Percentiles rank a stretch among this genome's conserved stretches.
These are phyloP conservation scores for Acanthamoeba triangularis DNA, from an alignment of 208 protist species.

Conservation along the genomic window DNA sequence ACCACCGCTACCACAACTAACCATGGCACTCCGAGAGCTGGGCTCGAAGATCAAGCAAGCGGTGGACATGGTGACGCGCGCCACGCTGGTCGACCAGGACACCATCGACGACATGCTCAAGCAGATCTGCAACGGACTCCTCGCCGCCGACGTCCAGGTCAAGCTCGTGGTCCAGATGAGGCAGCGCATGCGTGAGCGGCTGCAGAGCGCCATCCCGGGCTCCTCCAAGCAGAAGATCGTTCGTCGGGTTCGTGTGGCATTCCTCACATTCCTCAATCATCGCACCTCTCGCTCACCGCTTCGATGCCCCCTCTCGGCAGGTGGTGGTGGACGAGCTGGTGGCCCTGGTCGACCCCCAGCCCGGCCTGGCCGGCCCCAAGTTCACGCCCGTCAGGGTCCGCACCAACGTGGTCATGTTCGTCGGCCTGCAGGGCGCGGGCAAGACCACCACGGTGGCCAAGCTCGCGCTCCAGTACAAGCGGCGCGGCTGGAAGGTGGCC, in stretches of 20 bases:
- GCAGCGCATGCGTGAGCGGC: slow-evolving; percentile 96
- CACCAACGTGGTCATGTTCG: slow-evolving; percentile 99
- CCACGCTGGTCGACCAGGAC: slow-evolving; percentile 52
- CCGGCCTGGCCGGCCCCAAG: slow-evolving; percentile 94
- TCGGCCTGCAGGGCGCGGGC: slow-evolving; percentile 97
- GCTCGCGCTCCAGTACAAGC: slow-evolving; percentile 88
- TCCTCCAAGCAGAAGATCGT: slow-evolving; percentile 93
- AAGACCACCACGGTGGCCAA: slow-evolving; percentile 99
- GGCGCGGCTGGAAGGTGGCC: slow-evolving; percentile 96
- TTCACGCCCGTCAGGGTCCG: slow-evolving; percentile 95
- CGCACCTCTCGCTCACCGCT: no score
- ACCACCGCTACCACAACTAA: background rate
- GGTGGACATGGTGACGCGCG: background rate
- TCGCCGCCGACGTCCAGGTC: slow-evolving; percentile 98
- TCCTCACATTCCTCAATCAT: no score
- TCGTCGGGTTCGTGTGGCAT: background rate
- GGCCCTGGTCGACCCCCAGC: background rate
- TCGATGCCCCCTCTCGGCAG: background rate
- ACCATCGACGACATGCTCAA: slow-evolving; percentile 97
- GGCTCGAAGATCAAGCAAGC: background rate
- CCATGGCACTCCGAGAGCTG: background rate
- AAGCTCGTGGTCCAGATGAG: slow-evolving; percentile 95
- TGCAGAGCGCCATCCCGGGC: slow-evolving; percentile 95
- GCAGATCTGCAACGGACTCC: slow-evolving; percentile 96
- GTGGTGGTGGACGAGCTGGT: no score